phyloP scores from a whole-genome alignment of 257 asterid species.

The Eucommia ulmoides region DNA sequence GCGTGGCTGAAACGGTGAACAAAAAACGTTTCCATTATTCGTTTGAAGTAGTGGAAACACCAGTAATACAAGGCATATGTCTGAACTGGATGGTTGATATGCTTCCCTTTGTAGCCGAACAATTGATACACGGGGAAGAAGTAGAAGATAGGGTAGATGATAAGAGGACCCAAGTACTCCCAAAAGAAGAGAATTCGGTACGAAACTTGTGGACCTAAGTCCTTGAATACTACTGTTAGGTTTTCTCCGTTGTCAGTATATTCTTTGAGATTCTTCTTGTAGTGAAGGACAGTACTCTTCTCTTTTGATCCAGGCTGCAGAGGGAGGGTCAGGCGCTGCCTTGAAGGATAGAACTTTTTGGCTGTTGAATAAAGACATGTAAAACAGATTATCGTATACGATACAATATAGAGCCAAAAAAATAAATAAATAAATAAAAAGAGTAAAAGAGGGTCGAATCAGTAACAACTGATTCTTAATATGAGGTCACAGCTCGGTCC shows the following conservation, averaged over 20 bases:
- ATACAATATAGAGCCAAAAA: too few relatives aligned
- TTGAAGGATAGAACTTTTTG: conserved; percentile 65
- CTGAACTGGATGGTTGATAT: conserved; percentile 62
- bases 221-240: conserved; percentile 76
- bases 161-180: conserved; percentile 85
- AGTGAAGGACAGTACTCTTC: conserved; percentile 62
- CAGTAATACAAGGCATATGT: conserved; percentile 89
- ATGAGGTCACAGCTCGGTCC: too few relatives aligned
- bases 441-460: too few relatives aligned
- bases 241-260: conserved; percentile 34
- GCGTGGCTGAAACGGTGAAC: conserved; percentile 98
- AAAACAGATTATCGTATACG: too few relatives aligned
- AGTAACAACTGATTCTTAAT: too few relatives aligned
- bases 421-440: too few relatives aligned
- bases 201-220: conserved; percentile 81
- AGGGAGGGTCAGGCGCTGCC: conserved; percentile 82
- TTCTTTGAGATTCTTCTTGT: conserved; percentile 65
- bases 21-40: conserved; percentile 86
- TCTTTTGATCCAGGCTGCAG: conserved; percentile 63
- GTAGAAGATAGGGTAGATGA: conserved; percentile 79
- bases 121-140: conserved; percentile 46
- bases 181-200: conserved; percentile 91
- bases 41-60: conserved; percentile 91
- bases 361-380: too few relatives aligned
- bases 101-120: conserved; percentile 65